Conservation (phyloP, 345 rosid species). For the Gossypium stocksii region DNA sequence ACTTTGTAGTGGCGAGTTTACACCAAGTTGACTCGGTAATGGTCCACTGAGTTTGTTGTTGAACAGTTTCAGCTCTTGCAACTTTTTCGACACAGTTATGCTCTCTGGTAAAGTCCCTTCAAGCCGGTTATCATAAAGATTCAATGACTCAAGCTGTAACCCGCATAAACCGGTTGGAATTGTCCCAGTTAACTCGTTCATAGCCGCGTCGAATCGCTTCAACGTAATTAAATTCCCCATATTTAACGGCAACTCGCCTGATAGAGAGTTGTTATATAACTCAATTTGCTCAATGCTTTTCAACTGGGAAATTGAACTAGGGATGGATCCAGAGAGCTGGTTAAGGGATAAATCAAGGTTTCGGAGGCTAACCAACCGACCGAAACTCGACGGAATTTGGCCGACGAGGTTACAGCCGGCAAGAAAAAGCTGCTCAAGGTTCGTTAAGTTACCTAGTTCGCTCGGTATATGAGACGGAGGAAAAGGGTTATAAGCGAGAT, state of each 20-base stretch:
- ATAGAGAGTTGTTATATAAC: conserved; percentile 61
- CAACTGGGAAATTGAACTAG: conserved; percentile 48
- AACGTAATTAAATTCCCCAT: conserved; percentile 50
- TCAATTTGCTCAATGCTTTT: conserved; percentile 54
- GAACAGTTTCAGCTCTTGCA: conserved; percentile 64
- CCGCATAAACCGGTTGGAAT: conserved; percentile 59
- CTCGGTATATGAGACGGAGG: conserved; percentile 44
- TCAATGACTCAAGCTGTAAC: conserved; percentile 57
- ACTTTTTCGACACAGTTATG: conserved; percentile 48
- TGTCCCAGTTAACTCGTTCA: conserved; percentile 52
- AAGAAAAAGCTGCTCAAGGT: conserved; percentile 61
- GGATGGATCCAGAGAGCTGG: conserved; percentile 59
- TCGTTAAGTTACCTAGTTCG: conserved; percentile 48
- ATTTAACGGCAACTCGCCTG: conserved; percentile 54
- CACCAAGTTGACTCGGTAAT: conserved; percentile 64
- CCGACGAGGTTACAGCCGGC: conserved; percentile 47
- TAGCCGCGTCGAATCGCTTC: conserved; percentile 57
- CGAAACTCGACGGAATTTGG: conserved; percentile 43
- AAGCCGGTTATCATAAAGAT: conserved; percentile 57
- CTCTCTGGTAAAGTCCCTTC: conserved; percentile 64
- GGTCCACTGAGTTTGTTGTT: conserved; percentile 60
- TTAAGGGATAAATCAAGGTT: conserved; percentile 55
- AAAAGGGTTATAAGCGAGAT: conserved; percentile 60
- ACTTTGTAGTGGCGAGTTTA: conserved; percentile 41
- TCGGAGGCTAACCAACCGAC: conserved; percentile 32